Percentiles rank a stretch among this genome's conserved stretches.
Evolutionary conservation across 1,139 yeast species (phyloP).

Genomic region (Candida mesenterica): DNA sequence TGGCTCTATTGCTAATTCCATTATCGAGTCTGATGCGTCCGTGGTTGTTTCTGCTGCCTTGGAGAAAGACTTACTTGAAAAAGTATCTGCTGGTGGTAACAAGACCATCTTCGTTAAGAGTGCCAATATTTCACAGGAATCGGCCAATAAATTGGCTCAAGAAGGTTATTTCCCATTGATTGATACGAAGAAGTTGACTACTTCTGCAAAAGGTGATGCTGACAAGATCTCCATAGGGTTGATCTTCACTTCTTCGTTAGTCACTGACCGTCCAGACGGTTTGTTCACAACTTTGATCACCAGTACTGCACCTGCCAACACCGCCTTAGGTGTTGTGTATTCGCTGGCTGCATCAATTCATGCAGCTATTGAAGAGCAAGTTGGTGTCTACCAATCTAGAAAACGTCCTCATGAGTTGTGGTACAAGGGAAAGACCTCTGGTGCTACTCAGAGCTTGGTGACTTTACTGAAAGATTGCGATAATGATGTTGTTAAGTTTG

Average conservation of each 20-base stretch:
- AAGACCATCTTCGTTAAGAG: constrained; percentile 38
- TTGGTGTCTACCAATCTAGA: constrained; percentile 94
- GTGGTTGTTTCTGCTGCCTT: constrained; percentile 21
- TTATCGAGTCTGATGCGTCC: constrained; percentile 21
- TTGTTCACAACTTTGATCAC: constrained; percentile 83
- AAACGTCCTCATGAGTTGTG: constrained; percentile 78
- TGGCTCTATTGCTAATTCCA: constrained; percentile 15
- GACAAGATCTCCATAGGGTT: constrained; percentile 47
- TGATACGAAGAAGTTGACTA: constrained; percentile 39
- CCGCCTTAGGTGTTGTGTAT: constrained; percentile 85
- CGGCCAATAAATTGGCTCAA: constrained; percentile 30
- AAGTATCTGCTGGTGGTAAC: constrained; percentile 38
- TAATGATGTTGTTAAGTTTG: constrained; percentile 81
- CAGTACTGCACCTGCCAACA: constrained; percentile 49
- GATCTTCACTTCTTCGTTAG: constrained; percentile 53
- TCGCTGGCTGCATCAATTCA: constrained; percentile 79
- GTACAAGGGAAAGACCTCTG: constrained; percentile 95
- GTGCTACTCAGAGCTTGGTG: constrained; percentile 81
- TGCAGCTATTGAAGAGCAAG: constrained; percentile 75
- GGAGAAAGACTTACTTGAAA: constrained; percentile 19
- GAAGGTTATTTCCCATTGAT: constrained; percentile 51
- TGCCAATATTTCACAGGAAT: constrained; percentile 20
- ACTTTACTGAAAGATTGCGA: constrained; percentile 82
- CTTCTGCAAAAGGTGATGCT: constrained; percentile 30
- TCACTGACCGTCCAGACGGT: constrained; percentile 85